A percentile compares a stretch with the other conserved stretches of the same genome.
These are phyloP conservation scores for Scutellaria minor DNA, from an alignment of 257 asterid genomes.

Conservation along the genomic window DNA sequence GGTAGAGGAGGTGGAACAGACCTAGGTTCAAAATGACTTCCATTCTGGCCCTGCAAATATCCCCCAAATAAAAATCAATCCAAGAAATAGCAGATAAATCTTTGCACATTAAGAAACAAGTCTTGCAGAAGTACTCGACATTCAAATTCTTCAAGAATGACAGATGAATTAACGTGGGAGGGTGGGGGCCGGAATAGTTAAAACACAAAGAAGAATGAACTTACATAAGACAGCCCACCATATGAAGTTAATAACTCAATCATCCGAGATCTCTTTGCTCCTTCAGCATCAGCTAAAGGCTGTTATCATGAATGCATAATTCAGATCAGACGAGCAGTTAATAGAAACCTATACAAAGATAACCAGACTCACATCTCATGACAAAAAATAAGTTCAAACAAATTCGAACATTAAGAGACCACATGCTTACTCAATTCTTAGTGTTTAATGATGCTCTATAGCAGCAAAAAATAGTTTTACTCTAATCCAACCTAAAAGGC, in stretches of 20 bases:
- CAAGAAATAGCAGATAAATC: conserved; percentile 3
- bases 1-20: conserved; percentile 93
- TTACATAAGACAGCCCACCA: conserved; percentile 91
- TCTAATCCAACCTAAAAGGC: not conserved
- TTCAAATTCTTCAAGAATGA: conserved; percentile 12
- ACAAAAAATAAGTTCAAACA: not conserved
- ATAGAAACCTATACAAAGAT: not conserved
- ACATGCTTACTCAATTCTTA: no score
- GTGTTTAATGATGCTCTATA: not conserved
- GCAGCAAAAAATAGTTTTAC: not conserved
- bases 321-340: conserved; percentile 14
- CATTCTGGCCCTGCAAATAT: conserved; percentile 84
- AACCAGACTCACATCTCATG: conserved; percentile 22
- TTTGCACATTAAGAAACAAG: not conserved
- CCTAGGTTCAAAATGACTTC: conserved; percentile 97
- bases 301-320: conserved; percentile 44
- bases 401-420: no score
- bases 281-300: conserved; percentile 99
- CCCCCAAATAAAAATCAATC: conserved; percentile 25
- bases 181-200: not conserved
- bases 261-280: conserved; percentile 73
- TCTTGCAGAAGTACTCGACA: not conserved
- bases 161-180: not conserved
- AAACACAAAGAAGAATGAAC: conserved; percentile 38
- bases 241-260: conserved; percentile 70